Conservation (phyloP, 441 rosid genomes). For the Adansonia gregorii region DNA sequence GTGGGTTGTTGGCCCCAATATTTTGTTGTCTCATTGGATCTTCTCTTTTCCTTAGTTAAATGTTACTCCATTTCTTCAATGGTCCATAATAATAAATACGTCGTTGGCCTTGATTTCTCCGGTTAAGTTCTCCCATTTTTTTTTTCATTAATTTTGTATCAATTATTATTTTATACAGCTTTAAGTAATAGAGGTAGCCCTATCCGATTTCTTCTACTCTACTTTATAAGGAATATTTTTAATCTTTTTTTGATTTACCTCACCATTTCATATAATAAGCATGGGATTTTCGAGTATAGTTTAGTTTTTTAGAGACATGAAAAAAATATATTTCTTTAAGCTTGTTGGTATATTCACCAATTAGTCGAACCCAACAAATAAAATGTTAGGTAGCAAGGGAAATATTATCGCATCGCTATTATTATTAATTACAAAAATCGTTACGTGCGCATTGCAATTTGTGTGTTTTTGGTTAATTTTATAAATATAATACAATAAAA, state of each 20-base stretch:
- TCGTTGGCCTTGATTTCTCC: background rate
- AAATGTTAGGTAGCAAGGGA: background rate
- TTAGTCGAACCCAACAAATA: background rate
- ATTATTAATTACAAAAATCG: too few species aligned
- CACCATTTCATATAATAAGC: background rate
- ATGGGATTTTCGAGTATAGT: background rate
- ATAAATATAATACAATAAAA: too few species aligned
- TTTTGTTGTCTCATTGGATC: too few species aligned
- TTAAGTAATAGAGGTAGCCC: background rate
- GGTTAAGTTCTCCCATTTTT: background rate
- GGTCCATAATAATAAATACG: background rate
- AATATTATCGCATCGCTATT: background rate
- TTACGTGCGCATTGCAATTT: too few species aligned
- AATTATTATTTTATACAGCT: background rate
- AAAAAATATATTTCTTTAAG: background rate
- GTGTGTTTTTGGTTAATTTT: too few species aligned
- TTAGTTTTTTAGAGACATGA: too few species aligned
- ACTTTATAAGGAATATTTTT: background rate
- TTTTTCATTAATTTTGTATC: background rate
- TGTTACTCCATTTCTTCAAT: background rate
- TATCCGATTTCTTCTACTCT: background rate
- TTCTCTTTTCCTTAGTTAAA: background rate
- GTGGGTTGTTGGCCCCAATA: background rate
- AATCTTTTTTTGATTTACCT: background rate
- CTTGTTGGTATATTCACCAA: conserved; percentile 6